These are phyloP conservation scores for Lathyrus aphaca DNA, from an alignment of 306 rosid genomes.

Conservation along the genomic window DNA sequence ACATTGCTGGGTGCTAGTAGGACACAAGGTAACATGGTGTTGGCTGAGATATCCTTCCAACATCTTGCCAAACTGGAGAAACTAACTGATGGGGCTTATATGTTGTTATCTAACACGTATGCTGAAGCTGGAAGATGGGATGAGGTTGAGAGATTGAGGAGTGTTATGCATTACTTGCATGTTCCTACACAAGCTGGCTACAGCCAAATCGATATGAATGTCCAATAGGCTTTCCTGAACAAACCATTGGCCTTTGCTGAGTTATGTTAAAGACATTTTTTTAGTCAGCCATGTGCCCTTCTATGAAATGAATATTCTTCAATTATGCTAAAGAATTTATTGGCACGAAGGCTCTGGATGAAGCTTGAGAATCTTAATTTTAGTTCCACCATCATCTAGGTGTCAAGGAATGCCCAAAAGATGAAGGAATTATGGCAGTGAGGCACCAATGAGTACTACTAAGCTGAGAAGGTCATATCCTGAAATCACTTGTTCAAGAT, in stretches of 20 bases:
- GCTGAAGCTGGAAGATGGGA: conserved; percentile 72
- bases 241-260: conserved; percentile 3
- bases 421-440: neutral
- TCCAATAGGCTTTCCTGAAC: conserved; percentile 6
- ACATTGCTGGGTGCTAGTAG: conserved; percentile 72
- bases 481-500: neutral
- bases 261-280: neutral
- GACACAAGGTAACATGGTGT: conserved; percentile 52
- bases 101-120: conserved; percentile 66
- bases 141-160: conserved; percentile 64
- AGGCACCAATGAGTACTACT: neutral
- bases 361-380: conserved; percentile 21
- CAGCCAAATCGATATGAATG: conserved; percentile 52
- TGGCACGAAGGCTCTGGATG: conserved; percentile 6
- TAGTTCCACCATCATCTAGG: neutral
- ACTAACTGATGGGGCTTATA: conserved; percentile 63
- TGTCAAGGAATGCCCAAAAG: neutral
- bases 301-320: neutral
- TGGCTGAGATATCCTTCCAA: conserved; percentile 64
- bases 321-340: neutral
- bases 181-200: conserved; percentile 57
- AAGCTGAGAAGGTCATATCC: neutral
- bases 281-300: neutral
- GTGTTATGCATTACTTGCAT: conserved; percentile 49
- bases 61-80: conserved; percentile 52